phyloP scores from a whole-genome alignment of 768 basidiomycete species.

The Lentinus brumalis region DNA sequence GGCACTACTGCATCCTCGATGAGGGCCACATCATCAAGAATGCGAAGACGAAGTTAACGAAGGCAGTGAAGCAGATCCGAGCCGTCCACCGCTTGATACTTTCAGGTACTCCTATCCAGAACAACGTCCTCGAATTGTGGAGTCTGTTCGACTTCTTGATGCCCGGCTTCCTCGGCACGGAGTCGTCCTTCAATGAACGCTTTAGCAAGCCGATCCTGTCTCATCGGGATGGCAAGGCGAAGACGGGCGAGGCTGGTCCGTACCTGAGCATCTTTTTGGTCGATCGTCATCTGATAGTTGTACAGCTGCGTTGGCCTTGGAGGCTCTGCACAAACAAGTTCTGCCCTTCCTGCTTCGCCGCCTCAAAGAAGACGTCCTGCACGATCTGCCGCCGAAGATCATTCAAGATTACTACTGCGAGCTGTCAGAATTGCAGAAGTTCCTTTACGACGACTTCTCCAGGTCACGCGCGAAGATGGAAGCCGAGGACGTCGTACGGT shows the following conservation, averaged over 20 bases:
- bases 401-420: slow-evolving; percentile 99
- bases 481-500: slow-evolving; percentile 64
- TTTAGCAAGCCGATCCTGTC: slow-evolving; percentile 96
- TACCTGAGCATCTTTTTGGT: slow-evolving; percentile 15
- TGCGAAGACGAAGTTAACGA: slow-evolving; percentile 95
- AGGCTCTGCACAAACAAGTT: slow-evolving; percentile 97
- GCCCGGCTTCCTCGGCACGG: slow-evolving; percentile 98
- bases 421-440: slow-evolving; percentile 90
- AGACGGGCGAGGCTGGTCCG: slow-evolving; percentile 91
- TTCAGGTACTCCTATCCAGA: slow-evolving; percentile 98
- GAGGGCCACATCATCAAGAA: slow-evolving; percentile 99
- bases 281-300: background rate
- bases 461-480: slow-evolving; percentile 69
- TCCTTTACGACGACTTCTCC: slow-evolving; percentile 92
- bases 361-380: slow-evolving; percentile 94
- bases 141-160: slow-evolving; percentile 98
- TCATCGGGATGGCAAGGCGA: slow-evolving; percentile 93
- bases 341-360: slow-evolving; percentile 96
- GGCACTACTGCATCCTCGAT: slow-evolving; percentile 96
- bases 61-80: slow-evolving; percentile 88
- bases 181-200: slow-evolving; percentile 90
- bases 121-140: slow-evolving; percentile 98
- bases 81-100: slow-evolving; percentile 94
- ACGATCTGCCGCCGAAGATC: slow-evolving; percentile 97
- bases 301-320: slow-evolving; percentile 88